A percentile compares a stretch with the other conserved stretches of the same genome.
Evolutionary conservation across 2,329 filamentous ascomycete species (phyloP).

Genomic region (Drechslera avenae): DNA sequence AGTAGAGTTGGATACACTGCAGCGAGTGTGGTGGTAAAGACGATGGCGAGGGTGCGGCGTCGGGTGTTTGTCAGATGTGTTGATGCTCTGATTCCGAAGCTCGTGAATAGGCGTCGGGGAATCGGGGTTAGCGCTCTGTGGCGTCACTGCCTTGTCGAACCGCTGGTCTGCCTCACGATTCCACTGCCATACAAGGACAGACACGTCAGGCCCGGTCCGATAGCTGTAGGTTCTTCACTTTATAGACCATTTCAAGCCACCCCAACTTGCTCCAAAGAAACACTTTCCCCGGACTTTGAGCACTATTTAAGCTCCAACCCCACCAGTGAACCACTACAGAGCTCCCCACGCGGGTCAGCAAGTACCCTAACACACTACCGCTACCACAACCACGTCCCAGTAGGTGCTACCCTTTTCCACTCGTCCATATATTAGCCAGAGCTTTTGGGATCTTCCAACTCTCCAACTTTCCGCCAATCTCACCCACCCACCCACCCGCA

Average conservation of each 20-base stretch:
- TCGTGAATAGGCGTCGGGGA: constrained; percentile 15
- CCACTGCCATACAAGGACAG: constrained; percentile 34
- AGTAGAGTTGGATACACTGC: constrained; percentile 1
- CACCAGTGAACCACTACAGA: constrained; percentile 8
- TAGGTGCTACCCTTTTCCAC: background rate
- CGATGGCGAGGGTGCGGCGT: constrained; percentile 23
- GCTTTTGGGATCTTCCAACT: background rate
- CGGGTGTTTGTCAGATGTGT: constrained; percentile 42
- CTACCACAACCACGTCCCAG: background rate
- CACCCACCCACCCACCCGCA: no score
- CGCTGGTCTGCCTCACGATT: constrained; percentile 27
- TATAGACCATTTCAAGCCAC: background rate
- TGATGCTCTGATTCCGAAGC: constrained; percentile 35
- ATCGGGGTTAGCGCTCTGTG: constrained; percentile 20
- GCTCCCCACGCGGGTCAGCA: constrained; percentile 19
- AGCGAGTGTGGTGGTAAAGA: constrained; percentile 15
- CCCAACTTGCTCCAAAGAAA: background rate
- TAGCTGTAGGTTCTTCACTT: background rate
- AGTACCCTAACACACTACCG: constrained; percentile 10
- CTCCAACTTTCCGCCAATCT: constrained; percentile 21
- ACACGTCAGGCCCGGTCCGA: constrained; percentile 39
- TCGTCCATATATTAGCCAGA: background rate
- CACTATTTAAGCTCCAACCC: constrained; percentile 7
- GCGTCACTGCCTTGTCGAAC: constrained; percentile 30
- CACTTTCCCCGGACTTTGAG: no score